phyloP scores from a whole-genome alignment of 192 early-diverging fungal species.

The Coemansia brasiliensis region DNA sequence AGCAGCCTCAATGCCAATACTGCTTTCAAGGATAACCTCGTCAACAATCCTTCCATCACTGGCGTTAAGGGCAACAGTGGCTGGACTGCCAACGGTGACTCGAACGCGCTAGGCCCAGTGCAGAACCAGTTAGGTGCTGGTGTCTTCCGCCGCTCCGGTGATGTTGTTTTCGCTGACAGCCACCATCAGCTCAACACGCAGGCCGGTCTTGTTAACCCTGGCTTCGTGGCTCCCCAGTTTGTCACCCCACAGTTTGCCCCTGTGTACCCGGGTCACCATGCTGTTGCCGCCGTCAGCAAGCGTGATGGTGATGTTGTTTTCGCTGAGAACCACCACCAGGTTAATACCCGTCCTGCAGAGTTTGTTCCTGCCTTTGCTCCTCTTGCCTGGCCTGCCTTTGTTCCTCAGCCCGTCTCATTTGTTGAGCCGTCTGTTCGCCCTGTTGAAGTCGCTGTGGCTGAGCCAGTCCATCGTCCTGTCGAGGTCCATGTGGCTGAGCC shows the following conservation, averaged over 20 bases:
- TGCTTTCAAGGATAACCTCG: slow-evolving; percentile 49
- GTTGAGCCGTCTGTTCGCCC: neutral
- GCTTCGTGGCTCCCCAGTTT: slow-evolving; percentile 18
- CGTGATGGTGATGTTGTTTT: slow-evolving; percentile 44
- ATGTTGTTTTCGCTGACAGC: slow-evolving; percentile 41
- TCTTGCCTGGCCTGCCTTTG: neutral
- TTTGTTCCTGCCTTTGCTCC: slow-evolving; percentile 16
- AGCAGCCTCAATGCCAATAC: slow-evolving; percentile 44
- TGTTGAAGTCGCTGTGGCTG: neutral
- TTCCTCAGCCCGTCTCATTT: slow-evolving; percentile 13
- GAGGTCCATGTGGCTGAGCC: neutral
- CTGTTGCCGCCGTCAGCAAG: slow-evolving; percentile 3
- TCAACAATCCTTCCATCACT: slow-evolving; percentile 41
- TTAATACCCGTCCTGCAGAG: slow-evolving; percentile 10
- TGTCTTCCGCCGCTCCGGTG: slow-evolving; percentile 16
- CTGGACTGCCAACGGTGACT: slow-evolving; percentile 54
- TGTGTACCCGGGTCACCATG: slow-evolving; percentile 1
- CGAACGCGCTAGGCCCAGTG: slow-evolving; percentile 41
- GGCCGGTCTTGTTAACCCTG: slow-evolving; percentile 14
- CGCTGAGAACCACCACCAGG: slow-evolving; percentile 39
- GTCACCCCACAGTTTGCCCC: slow-evolving; percentile 10
- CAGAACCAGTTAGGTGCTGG: slow-evolving; percentile 36
- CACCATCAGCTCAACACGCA: slow-evolving; percentile 29
- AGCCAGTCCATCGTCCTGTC: slow-evolving; percentile 1
- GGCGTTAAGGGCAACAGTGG: slow-evolving; percentile 46